These are phyloP conservation scores for Blastobotrys attinorum DNA, from an alignment of 805 yeast species.

Conservation along the genomic window DNA sequence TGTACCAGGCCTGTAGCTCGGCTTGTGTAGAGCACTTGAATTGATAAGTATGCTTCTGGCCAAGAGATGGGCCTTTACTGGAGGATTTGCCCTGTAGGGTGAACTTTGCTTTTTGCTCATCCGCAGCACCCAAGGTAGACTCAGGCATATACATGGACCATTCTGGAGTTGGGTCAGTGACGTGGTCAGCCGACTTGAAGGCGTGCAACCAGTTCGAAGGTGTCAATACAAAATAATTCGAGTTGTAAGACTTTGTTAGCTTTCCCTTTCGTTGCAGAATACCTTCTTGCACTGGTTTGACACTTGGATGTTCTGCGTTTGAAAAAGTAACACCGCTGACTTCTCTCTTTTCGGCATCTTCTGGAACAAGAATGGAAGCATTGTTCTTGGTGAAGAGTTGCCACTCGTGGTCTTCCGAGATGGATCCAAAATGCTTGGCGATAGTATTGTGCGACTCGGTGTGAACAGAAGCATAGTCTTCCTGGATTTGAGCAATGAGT, in stretches of 20 bases:
- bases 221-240: constrained; percentile 41
- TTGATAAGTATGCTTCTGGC: constrained; percentile 29
- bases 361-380: constrained; percentile 27
- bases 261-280: constrained; percentile 37
- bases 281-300: constrained; percentile 43
- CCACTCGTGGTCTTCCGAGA: constrained; percentile 41
- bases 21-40: constrained; percentile 39
- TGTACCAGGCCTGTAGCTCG: constrained; percentile 42
- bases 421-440: constrained; percentile 26
- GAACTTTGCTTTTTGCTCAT: constrained; percentile 34
- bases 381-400: constrained; percentile 31
- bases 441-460: constrained; percentile 27
- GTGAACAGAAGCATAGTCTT: constrained; percentile 26
- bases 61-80: constrained; percentile 20
- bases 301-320: constrained; percentile 34
- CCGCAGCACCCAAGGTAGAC: constrained; percentile 32
- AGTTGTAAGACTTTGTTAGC: constrained; percentile 34
- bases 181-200: constrained; percentile 37
- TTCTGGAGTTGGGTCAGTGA: constrained; percentile 39
- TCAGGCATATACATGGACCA: constrained; percentile 42
- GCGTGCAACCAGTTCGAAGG: constrained; percentile 39
- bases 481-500: constrained; percentile 25
- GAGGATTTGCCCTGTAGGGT: constrained; percentile 38
- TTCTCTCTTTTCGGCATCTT: constrained; percentile 31
- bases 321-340: constrained; percentile 32